Conservation (phyloP, 176 grass and related monocot species). For the Carex littledalei region DNA sequence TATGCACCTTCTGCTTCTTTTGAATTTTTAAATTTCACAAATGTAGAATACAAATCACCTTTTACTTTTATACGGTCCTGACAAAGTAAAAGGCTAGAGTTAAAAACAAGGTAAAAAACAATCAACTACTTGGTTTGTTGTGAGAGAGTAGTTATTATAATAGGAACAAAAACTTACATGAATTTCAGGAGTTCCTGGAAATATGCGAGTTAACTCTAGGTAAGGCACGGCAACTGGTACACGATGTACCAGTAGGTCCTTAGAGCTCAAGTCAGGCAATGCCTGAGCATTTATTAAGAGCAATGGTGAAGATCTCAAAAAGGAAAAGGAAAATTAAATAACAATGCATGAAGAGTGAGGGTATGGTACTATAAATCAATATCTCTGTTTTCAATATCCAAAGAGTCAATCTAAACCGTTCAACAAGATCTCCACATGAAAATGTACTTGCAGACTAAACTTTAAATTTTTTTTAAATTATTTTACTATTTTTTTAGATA, state of each 20-base stretch:
- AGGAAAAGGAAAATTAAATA: not conserved
- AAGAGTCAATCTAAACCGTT: too few species aligned
- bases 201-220: conserved; percentile 47
- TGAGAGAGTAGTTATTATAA: not conserved
- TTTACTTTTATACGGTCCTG: conserved; percentile 47
- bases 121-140: not conserved
- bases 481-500: too few species aligned
- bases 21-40: conserved; percentile 35
- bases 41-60: conserved; percentile 70
- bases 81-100: conserved; percentile 10
- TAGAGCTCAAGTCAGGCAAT: conserved; percentile 32
- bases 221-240: conserved; percentile 57
- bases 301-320: conserved; percentile 3
- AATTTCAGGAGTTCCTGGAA: conserved; percentile 32
- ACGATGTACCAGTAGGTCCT: conserved; percentile 56
- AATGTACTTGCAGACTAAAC: too few species aligned
- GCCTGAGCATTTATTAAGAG: conserved; percentile 36
- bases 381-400: too few species aligned
- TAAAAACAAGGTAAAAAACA: not conserved
- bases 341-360: not conserved
- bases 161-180: conserved; percentile 33
- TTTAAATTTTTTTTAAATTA: too few species aligned
- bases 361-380: too few species aligned
- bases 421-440: too few species aligned
- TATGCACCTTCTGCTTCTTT: conserved; percentile 59